phyloP scores from a whole-genome alignment of 345 rosid genomes.

The Boechera retrofracta region DNA sequence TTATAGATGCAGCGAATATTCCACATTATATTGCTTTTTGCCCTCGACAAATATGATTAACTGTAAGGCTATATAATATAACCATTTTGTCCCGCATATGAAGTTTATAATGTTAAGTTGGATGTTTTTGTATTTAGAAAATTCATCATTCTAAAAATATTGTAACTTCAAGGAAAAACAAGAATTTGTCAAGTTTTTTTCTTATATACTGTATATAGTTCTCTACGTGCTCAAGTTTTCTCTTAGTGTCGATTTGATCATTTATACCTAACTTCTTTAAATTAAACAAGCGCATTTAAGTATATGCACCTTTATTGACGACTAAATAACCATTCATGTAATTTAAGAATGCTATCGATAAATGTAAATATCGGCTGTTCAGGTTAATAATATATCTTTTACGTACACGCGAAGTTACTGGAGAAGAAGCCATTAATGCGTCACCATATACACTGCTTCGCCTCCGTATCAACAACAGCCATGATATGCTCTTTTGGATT shows the following conservation, averaged over 20 bases:
- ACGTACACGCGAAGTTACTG: slow-evolving; percentile 43
- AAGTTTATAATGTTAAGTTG: background rate
- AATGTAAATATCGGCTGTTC: background rate
- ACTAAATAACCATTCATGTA: slow-evolving; percentile 12
- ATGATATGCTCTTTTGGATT: slow-evolving; percentile 18
- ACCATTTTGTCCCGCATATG: background rate
- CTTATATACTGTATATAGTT: background rate
- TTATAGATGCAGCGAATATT: background rate
- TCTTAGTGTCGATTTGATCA: background rate
- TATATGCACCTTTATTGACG: slow-evolving; percentile 14
- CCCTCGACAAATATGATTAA: too few species aligned
- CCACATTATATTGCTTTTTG: too few species aligned
- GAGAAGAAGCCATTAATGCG: slow-evolving; percentile 38
- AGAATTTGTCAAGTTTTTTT: background rate
- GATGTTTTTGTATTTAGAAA: too few species aligned
- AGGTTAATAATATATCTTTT: background rate
- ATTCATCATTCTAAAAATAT: too few species aligned
- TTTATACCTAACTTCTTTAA: background rate
- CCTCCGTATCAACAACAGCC: slow-evolving; percentile 8
- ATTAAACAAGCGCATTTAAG: background rate
- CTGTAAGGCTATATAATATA: background rate
- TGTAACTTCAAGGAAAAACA: too few species aligned
- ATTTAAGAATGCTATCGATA: background rate
- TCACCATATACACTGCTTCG: slow-evolving; percentile 36
- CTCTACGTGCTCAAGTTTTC: background rate